phyloP scores from a whole-genome alignment of 345 rosid species.

The Sapria himalayana region DNA sequence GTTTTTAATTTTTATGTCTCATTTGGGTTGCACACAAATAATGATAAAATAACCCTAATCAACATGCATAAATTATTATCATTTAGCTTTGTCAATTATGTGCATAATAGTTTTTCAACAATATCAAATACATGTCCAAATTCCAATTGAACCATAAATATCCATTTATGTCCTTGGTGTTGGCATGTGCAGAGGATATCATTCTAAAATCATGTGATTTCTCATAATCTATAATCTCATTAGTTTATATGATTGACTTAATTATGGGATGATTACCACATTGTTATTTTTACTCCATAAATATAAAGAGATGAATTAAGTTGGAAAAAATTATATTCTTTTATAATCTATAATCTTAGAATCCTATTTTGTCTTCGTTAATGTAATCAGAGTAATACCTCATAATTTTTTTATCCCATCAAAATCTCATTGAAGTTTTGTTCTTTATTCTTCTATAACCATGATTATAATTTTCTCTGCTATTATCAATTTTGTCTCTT shows the following conservation, averaged over 20 bases:
- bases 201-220: not conserved
- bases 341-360: not conserved
- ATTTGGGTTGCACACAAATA: no score
- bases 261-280: not conserved
- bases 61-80: no score
- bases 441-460: not conserved
- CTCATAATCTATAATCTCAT: not conserved
- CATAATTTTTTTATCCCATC: not conserved
- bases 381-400: not conserved
- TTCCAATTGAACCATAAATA: no score
- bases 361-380: not conserved
- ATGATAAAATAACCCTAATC: no score
- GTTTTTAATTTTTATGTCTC: no score
- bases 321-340: not conserved
- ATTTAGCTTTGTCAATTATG: no score
- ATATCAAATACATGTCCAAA: no score
- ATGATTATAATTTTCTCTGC: not conserved
- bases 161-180: no score
- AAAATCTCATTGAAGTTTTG: not conserved
- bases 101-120: no score
- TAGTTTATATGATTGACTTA: not conserved
- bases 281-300: not conserved
- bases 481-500: not conserved
- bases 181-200: not conserved
- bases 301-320: not conserved